Evolutionary conservation across 1,284 basidiomycete species (phyloP), one percentile per base, ranked within the genome.

Genomic region (Bondarzewia mesenterica): DNA sequence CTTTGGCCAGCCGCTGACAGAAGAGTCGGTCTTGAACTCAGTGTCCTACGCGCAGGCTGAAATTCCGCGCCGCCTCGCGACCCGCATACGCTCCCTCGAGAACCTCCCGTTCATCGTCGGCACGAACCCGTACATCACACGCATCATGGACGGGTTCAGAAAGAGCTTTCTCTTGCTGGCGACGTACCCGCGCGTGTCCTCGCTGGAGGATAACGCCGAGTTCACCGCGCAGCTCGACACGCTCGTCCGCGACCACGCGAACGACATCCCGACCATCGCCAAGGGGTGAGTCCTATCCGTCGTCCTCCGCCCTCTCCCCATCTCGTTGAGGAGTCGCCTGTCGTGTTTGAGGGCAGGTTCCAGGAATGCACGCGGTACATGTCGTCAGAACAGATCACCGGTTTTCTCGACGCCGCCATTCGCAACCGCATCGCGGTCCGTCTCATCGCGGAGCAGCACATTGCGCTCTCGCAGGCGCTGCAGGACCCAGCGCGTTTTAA

Each of bases 361-460:
- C 86, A 91, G 57, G 92, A 95, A 68, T 89, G 85, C 55, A 73
- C 80, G 44, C 75, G 79, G 49, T 94, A 95, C 65, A 85, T 95
- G 74, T 81, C 87, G 6, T 75, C 86, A 2, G 72, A 74, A 20
- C 80, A 89, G 56, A 84, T 92, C 51, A 82, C 78, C 58, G 72
- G 74, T 44, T 95, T 94, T 62, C 68, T 95, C 26, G 87, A 95
- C 60, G 81, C 82, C 21, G 84, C 89, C 16, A 93, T 95, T 58
- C 83, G 85, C 26, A 90, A 84, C 57, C 81, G 92, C 39, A 92
- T 94, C 50, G 89, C 88, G 26, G 84, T 94, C 25, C 84, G 92
- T 16, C 71, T 95, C 46, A 92, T 94, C 54, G 93, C 91, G 38
- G 92, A 95, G 62, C 93, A 95, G 60, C 93, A 95, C 60, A 85